A percentile compares a stretch with the other conserved stretches of the same genome.
Conservation (phyloP, 768 basidiomycete species). For the Boletus coccyginus region DNA sequence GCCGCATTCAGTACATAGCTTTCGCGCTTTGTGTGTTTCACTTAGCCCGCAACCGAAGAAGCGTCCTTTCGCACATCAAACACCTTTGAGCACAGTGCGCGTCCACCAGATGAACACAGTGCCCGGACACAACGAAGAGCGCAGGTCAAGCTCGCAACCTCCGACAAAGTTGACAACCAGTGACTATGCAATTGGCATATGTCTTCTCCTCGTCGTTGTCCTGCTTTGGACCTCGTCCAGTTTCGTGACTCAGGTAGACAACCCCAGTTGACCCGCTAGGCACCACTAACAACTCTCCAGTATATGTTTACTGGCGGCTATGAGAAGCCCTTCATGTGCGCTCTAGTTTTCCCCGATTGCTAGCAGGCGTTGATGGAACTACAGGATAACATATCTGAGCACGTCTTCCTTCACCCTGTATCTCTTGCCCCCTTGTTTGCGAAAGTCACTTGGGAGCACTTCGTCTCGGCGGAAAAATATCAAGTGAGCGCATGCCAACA, state of each 20-base stretch:
- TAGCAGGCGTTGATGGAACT: slow-evolving; percentile 1
- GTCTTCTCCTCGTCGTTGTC: slow-evolving; percentile 71
- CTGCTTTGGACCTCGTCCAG: slow-evolving; percentile 87
- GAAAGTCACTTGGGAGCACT: slow-evolving; percentile 20
- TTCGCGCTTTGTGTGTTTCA: neutral
- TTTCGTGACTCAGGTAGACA: slow-evolving; percentile 76
- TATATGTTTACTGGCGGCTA: slow-evolving; percentile 64
- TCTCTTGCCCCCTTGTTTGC: slow-evolving; percentile 59
- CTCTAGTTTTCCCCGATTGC: slow-evolving; percentile 4
- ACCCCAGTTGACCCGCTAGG: neutral
- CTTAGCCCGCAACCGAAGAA: neutral
- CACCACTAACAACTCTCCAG: slow-evolving; percentile 25
- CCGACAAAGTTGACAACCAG: slow-evolving; percentile 11
- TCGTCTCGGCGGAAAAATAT: slow-evolving; percentile 2
- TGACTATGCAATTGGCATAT: slow-evolving; percentile 59
- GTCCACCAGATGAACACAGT: slow-evolving; percentile 16
- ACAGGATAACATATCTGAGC: slow-evolving; percentile 84
- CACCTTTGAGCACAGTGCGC: neutral
- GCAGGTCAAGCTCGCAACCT: slow-evolving; percentile 7
- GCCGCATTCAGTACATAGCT: neutral
- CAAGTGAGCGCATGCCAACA: slow-evolving; percentile 6
- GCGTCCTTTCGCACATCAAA: slow-evolving; percentile 4
- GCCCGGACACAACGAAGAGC: slow-evolving; percentile 13
- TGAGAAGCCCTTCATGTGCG: slow-evolving; percentile 86
- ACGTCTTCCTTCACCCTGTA: slow-evolving; percentile 88